A percentile compares a stretch with the other conserved stretches of the same genome.
phyloP scores from a whole-genome alignment of 176 grass and related monocot species.

The Raddia distichophylla region DNA sequence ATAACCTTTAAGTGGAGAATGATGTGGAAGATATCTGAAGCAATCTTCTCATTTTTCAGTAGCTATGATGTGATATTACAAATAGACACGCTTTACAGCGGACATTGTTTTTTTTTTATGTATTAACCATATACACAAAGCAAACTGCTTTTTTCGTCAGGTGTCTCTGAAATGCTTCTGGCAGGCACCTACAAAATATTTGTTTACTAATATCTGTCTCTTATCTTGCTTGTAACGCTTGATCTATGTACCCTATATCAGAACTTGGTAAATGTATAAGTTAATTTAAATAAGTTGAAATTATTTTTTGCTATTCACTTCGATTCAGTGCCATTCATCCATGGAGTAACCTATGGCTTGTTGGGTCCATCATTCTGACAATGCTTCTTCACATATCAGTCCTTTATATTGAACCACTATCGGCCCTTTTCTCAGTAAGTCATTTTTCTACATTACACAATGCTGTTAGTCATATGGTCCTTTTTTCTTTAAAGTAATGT shows the following conservation, averaged over 20 bases:
- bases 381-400: constrained; percentile 89
- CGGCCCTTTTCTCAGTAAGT: constrained; percentile 95
- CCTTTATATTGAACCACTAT: constrained; percentile 81
- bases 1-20: background rate
- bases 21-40: constrained; percentile 1
- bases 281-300: background rate
- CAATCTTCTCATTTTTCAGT: background rate
- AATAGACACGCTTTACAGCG: constrained; percentile 2
- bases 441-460: background rate
- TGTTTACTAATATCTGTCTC: constrained; percentile 18
- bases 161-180: constrained; percentile 17
- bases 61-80: constrained; percentile 10
- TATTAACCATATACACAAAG: constrained; percentile 4
- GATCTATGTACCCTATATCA: background rate
- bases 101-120: background rate
- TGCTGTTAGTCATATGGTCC: constrained; percentile 4
- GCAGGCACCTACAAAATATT: constrained; percentile 7
- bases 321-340: constrained; percentile 78
- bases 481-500: constrained; percentile 17
- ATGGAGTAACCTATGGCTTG: constrained; percentile 96
- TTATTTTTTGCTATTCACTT: constrained; percentile 18
- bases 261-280: constrained; percentile 1
- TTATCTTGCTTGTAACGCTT: constrained; percentile 7
- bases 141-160: constrained; percentile 25
- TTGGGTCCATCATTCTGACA: constrained; percentile 89